Evolutionary conservation across 1,284 basidiomycete genomes (phyloP).

Genomic region (Bondarzewia mesenterica): DNA sequence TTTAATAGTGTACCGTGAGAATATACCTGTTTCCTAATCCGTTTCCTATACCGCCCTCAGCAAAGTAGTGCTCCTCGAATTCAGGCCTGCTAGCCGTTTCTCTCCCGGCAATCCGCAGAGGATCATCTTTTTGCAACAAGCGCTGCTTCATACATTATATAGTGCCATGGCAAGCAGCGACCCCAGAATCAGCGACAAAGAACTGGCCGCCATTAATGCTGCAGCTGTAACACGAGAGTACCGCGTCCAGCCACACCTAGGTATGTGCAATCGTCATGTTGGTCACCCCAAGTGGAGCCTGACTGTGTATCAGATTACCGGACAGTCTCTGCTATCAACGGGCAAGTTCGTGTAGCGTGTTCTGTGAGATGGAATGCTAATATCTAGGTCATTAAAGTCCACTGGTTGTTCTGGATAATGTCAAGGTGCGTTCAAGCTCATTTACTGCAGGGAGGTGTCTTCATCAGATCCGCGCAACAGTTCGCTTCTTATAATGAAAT

Average conservation of each 20-base stretch:
- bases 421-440: constrained; percentile 80
- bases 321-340: constrained; percentile 59
- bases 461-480: constrained; percentile 29
- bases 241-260: constrained; percentile 83
- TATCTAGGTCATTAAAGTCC: constrained; percentile 46
- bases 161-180: constrained; percentile 33
- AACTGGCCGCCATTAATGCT: constrained; percentile 79
- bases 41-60: too few species aligned
- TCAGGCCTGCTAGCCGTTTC: not conserved
- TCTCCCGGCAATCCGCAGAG: not conserved
- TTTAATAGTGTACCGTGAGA: too few species aligned
- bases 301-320: constrained; percentile 13
- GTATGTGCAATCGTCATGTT: constrained; percentile 21
- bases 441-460: too few species aligned
- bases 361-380: constrained; percentile 9
- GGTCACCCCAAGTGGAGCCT: not conserved
- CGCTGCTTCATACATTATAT: not conserved
- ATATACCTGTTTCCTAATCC: too few species aligned
- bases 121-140: too few species aligned
- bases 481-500: constrained; percentile 99
- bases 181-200: constrained; percentile 61
- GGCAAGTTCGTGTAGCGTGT: constrained; percentile 42
- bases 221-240: constrained; percentile 82
- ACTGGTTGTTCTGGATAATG: constrained; percentile 95
- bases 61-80: too few species aligned